phyloP scores from a whole-genome alignment of 2,329 filamentous ascomycete genomes.

The Fusarium newnesense region DNA sequence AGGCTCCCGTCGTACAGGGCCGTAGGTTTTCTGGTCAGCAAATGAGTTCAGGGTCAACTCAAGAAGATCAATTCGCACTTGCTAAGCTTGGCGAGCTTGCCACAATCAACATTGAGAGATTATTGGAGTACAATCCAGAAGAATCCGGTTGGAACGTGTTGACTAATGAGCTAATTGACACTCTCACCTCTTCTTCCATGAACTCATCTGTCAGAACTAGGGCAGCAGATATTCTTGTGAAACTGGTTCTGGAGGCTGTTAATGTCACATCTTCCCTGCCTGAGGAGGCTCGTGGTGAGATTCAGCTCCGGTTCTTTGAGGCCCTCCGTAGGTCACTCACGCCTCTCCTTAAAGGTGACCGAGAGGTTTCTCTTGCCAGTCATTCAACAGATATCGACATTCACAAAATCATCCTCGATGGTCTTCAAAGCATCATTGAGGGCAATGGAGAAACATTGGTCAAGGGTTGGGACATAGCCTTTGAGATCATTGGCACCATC shows the following conservation, averaged over 20 bases:
- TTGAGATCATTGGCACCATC: constrained; percentile 85
- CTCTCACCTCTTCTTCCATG: constrained; percentile 59
- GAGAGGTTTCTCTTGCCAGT: constrained; percentile 64
- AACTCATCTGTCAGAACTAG: constrained; percentile 65
- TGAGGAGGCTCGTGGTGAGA: constrained; percentile 62
- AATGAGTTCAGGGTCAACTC: constrained; percentile 60
- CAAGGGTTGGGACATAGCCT: constrained; percentile 86
- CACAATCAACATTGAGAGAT: constrained; percentile 77
- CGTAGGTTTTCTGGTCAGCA: constrained; percentile 57
- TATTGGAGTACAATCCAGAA: constrained; percentile 73
- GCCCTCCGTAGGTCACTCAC: constrained; percentile 71
- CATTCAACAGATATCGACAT: constrained; percentile 79
- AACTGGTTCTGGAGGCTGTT: constrained; percentile 67
- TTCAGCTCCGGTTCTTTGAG: constrained; percentile 78
- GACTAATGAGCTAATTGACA: constrained; percentile 62
- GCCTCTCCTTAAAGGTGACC: constrained; percentile 63
- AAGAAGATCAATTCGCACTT: constrained; percentile 74
- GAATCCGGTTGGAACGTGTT: constrained; percentile 82
- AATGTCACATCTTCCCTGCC: constrained; percentile 64
- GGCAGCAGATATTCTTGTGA: constrained; percentile 73
- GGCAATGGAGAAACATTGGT: constrained; percentile 86
- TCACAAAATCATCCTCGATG: constrained; percentile 82
- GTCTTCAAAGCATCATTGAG: constrained; percentile 84
- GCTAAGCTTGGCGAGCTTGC: constrained; percentile 79
- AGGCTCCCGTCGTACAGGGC: constrained; percentile 53